Evolutionary conservation across 495 filamentous ascomycete species (phyloP), one percentile per base, ranked within the genome.

Genomic region (Cenococcum geophilum): DNA sequence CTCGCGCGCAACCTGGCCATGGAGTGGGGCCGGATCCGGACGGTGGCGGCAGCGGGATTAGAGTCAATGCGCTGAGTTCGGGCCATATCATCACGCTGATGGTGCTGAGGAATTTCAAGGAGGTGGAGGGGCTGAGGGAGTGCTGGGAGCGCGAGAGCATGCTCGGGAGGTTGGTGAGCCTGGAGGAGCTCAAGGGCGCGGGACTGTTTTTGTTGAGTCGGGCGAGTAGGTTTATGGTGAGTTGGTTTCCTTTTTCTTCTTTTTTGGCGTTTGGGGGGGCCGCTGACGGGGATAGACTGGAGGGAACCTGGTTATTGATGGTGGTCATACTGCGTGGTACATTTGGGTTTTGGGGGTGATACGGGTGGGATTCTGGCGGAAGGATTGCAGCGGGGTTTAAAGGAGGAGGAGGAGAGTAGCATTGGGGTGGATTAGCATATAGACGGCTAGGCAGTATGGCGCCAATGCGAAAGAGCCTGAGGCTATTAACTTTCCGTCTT

Each of bases 41-140:
- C 66, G 32, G 3, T 32, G 56, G 64, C 32, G 69, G 69, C 9
- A 59, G 50, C 23, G 79, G 83, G 0, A 87, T 90, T 58, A 74
- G 86, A 0, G 86, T 89, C 4, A 89, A 89, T 62, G 79, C 74
- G 36, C 74, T 89, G 1, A 84, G 83, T 56, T 86, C 86, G 0
- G 86, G 86, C 0, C 85, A 89, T 62, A 86, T 89, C 62, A 59
- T 87, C 37, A 90, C 88, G 45, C 85, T 85, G 0, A 89, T 89
- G 86, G 85, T 88, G 1, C 71, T 79, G 64, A 73, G 79, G 71
- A 83, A 89, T 40, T 88, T 90, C 65, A 74, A 83, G 63, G 78
- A 83, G 59, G 83, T 82, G 5, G 85, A 86, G 0, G 80, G 79
- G 8, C 70, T 83, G 20, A 72, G 77, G 55, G 77, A 78, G 34